Evolutionary conservation across 345 rosid genomes (phyloP), one percentile per base, ranked within the genome.

Genomic region (Chamaenerion angustifolium): DNA sequence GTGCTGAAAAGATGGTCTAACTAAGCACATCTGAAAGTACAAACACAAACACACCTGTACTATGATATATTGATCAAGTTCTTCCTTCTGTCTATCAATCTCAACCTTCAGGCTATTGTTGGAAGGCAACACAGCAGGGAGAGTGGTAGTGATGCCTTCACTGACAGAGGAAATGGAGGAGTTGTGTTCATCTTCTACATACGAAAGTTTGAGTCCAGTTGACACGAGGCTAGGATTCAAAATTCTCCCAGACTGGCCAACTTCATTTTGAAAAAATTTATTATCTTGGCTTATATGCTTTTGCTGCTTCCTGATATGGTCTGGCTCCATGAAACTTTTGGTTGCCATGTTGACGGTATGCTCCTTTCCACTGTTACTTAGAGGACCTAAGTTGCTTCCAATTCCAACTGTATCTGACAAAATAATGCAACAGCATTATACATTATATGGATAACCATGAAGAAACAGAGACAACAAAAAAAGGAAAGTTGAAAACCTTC

Each of bases 151-250:
- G 50, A 76, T 67, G 52, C 59, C 65, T n/a, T 71, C 90, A 57
- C 78, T 73, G 37, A 62, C 73, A 57, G 80, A 69, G 56, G 84
- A 67, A 51, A 75, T 69, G 0, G 86, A 71, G 48, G 94, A 79
- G 60, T 85, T 85, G 52, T 60, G 82, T 52, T 75, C 84, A 56
- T 85, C 95, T 43, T 85, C 87, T 41, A 75, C 87, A 40, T 52
- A 75, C 0, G 87, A 79, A n/a, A 81, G 74, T 55, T 63, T 77
- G 52, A 81, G 65, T 52, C 89, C 90, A 43, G 80, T 81, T 6
- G 95, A 85, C 40, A 81, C 81, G 25, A 67, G 66, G 62, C 68
- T 77, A 25, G 75, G 77, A 53, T 81, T 79, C 61, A 68, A 55
- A 49, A 56, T 45, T 45, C 75, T 58, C 55, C 73, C 72, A 59